Percentiles rank a stretch among this genome's conserved stretches.
phyloP scores from a whole-genome alignment of 441 rosid genomes.

The Gossypium lobatum region DNA sequence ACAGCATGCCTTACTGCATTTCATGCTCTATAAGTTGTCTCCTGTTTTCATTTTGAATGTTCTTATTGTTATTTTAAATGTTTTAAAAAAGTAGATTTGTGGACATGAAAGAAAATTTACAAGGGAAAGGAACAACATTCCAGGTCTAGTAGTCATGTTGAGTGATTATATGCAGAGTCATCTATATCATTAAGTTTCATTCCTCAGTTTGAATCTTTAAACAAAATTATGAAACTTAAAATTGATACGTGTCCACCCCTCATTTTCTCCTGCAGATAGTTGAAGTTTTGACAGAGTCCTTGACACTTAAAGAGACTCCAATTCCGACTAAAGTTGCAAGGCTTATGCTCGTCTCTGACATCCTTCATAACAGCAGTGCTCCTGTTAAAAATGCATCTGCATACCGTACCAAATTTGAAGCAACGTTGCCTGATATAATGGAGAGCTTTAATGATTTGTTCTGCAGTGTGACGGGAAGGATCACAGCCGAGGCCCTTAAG shows the following conservation, averaged over 20 bases:
- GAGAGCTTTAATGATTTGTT: constrained; percentile 98
- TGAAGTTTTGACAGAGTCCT: constrained; percentile 95
- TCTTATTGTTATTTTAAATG: neutral
- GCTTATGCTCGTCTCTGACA: constrained; percentile 98
- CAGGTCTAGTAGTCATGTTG: neutral
- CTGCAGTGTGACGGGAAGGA: constrained; percentile 92
- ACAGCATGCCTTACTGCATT: neutral
- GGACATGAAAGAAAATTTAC: neutral
- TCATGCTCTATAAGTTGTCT: neutral
- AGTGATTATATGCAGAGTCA: neutral
- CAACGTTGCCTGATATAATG: constrained; percentile 87
- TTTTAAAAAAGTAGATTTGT: neutral
- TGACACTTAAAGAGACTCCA: constrained; percentile 93
- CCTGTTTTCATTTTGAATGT: neutral
- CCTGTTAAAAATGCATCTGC: constrained; percentile 99
- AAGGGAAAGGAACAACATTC: neutral
- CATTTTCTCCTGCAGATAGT: constrained; percentile 53
- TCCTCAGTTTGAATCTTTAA: neutral
- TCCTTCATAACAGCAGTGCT: constrained; percentile 98
- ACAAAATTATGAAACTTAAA: neutral
- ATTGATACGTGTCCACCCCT: neutral
- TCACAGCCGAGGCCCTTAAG: constrained; percentile 98
- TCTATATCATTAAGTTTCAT: neutral
- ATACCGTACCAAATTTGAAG: constrained; percentile 96
- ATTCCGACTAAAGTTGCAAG: constrained; percentile 99